Percentiles rank a stretch among this genome's conserved stretches.
phyloP scores from a whole-genome alignment of 2,329 filamentous ascomycete genomes.

The Fusarium armeniacum region DNA sequence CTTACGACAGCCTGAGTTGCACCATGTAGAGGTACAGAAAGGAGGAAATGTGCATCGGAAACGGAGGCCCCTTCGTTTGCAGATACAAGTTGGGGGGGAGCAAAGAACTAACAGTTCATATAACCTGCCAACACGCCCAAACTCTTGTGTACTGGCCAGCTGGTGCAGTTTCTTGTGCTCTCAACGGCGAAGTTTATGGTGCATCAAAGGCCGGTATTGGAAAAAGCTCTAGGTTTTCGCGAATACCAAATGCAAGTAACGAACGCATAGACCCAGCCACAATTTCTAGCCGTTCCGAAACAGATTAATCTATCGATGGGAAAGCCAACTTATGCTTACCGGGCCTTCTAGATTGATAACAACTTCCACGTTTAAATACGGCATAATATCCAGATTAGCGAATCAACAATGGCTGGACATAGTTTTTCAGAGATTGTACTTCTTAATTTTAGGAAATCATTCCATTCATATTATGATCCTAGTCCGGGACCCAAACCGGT shows the following conservation, averaged over 20 bases:
- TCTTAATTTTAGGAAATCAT: neutral
- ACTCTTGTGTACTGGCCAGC: neutral
- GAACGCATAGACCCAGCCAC: neutral
- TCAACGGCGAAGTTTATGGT: too few species aligned
- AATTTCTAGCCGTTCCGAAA: neutral
- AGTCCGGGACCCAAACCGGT: constrained; percentile 14
- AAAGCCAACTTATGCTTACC: constrained; percentile 3
- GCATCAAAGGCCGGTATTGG: neutral
- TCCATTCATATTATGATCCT: neutral
- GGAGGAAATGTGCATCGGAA: neutral
- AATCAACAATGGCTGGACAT: neutral
- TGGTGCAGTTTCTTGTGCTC: neutral
- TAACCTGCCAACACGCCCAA: too few species aligned
- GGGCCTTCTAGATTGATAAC: neutral
- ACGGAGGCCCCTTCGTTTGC: neutral
- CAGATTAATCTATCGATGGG: neutral
- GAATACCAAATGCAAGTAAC: neutral
- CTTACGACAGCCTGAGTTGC: neutral
- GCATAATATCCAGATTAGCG: neutral
- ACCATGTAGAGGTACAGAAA: neutral
- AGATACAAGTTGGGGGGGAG: neutral
- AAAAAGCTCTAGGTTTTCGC: neutral
- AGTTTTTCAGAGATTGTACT: constrained; percentile 1
- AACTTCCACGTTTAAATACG: neutral
- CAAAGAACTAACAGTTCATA: too few species aligned